Percentiles rank a stretch among this genome's conserved stretches.
Conservation (phyloP, 2,329 filamentous ascomycete species). For the Graphiopsis chlorocephala region DNA sequence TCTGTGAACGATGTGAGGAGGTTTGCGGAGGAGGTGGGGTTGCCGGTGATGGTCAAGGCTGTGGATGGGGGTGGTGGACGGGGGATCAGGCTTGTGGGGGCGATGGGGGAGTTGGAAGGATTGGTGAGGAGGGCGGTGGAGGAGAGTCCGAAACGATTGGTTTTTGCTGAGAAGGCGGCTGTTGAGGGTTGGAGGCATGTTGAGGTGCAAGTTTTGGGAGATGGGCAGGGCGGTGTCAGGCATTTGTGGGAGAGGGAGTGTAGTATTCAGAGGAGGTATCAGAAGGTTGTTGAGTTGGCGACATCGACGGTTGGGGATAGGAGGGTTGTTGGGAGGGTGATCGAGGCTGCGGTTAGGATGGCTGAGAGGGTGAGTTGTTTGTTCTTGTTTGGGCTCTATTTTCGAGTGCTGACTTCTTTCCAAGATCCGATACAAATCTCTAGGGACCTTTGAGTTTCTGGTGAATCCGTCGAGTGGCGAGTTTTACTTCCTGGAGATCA, state of each 20-base stretch:
- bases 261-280: slow-evolving; percentile 58
- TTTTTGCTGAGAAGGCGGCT: slow-evolving; percentile 62
- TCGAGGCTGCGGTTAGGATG: slow-evolving; percentile 54
- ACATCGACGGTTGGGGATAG: slow-evolving; percentile 52
- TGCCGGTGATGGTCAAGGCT: slow-evolving; percentile 63
- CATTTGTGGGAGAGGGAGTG: slow-evolving; percentile 62
- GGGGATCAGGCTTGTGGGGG: slow-evolving; percentile 55
- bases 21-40: slow-evolving; percentile 59
- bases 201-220: slow-evolving; percentile 60
- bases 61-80: slow-evolving; percentile 62
- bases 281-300: slow-evolving; percentile 61
- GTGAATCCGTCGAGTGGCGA: slow-evolving; percentile 49
- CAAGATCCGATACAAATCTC: slow-evolving; percentile 54
- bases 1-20: slow-evolving; percentile 41
- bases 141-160: slow-evolving; percentile 57
- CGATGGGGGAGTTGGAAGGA: slow-evolving; percentile 44
- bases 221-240: slow-evolving; percentile 50
- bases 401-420: background rate
- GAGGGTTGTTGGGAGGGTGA: slow-evolving; percentile 47
- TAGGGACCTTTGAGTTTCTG: slow-evolving; percentile 66
- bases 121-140: slow-evolving; percentile 52
- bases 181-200: slow-evolving; percentile 60
- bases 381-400: background rate
- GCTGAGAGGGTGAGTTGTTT: slow-evolving; percentile 42
- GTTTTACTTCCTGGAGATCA: slow-evolving; percentile 61